These are phyloP conservation scores for Trichoderma aggressivum DNA, from an alignment of 2,329 filamentous ascomycete genomes.

Conservation along the genomic window DNA sequence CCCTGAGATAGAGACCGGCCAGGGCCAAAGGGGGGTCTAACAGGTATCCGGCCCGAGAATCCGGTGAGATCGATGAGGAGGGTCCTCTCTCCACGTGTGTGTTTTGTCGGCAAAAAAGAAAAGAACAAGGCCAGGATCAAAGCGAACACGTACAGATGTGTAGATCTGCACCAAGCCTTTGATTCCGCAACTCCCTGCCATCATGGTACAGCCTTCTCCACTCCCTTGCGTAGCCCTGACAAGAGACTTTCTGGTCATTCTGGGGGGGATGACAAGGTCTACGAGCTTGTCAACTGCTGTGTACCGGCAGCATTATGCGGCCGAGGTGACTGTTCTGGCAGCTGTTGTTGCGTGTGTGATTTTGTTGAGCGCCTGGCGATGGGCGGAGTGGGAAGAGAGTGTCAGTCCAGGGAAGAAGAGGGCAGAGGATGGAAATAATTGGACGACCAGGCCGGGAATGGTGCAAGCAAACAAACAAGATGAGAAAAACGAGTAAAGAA, in stretches of 20 bases:
- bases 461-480: conserved; percentile 4
- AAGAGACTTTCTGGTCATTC: neutral
- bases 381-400: neutral
- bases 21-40: neutral
- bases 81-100: conserved; percentile 4
- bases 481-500: neutral
- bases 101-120: neutral
- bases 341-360: neutral
- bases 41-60: conserved; percentile 4
- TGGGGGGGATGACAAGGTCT: conserved; percentile 6
- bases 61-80: conserved; percentile 11
- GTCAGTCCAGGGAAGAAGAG: neutral
- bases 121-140: neutral
- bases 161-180: conserved; percentile 17
- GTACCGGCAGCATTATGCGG: conserved; percentile 12
- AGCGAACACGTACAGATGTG: conserved; percentile 10
- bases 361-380: neutral
- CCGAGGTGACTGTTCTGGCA: neutral
- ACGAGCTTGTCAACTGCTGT: conserved; percentile 19
- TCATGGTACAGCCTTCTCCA: conserved; percentile 1
- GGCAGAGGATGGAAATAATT: conserved; percentile 11
- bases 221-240: neutral
- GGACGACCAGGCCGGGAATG: conserved; percentile 10
- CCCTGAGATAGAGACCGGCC: neutral
- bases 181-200: conserved; percentile 4